Evolutionary conservation across 495 filamentous ascomycete species (phyloP), one percentile per base, ranked within the genome.

Genomic region (Daldinia childiae): DNA sequence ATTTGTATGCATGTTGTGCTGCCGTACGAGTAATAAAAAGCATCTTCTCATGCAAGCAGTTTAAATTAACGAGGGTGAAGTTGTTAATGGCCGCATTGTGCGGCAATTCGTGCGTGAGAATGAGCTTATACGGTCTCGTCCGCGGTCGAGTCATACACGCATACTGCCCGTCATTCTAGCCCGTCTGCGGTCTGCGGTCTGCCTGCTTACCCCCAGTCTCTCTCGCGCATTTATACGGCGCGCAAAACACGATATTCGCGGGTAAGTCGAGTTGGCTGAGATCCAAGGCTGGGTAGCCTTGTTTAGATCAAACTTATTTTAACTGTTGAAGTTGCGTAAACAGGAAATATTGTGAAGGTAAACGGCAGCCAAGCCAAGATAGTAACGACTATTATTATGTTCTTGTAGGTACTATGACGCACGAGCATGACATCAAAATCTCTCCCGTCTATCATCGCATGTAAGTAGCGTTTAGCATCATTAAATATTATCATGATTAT

Each of bases 221-320:
- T 30, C 30, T 19, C n/a, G 27, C 50, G 50, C 50, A 27, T 48
- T 24, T 19, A 24, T 24, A 34, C 51, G 26, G n/a, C 30, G 41
- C 41, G 41, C 17, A 45, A 45, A 45, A 21, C 17, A 36, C 12
- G 3, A 36, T 36, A 14, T 0, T 36, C 34, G 12, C 12, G 34
- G 34, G 34, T 36, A 14, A 12, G 34, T 60, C 36, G 50, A 34
- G 52, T 48, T 62, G 57, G 56, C 52, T 72, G 59, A 63, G 62
- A 72, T 58, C 27, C 48, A 48, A 73, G 70, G 64, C 65, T 65
- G 52, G 69, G 69, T 72, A 73, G 70, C 70, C 70, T 73, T 68
- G 70, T 68, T 58, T 54, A 55, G 52, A 38, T 41, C 56, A 62
- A 62, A 62, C 43, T 62, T 56, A 56, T 62, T 51, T 30, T 65